These are phyloP conservation scores for Amanita subjunquillea DNA, from an alignment of 768 basidiomycete genomes.

Conservation along the genomic window DNA sequence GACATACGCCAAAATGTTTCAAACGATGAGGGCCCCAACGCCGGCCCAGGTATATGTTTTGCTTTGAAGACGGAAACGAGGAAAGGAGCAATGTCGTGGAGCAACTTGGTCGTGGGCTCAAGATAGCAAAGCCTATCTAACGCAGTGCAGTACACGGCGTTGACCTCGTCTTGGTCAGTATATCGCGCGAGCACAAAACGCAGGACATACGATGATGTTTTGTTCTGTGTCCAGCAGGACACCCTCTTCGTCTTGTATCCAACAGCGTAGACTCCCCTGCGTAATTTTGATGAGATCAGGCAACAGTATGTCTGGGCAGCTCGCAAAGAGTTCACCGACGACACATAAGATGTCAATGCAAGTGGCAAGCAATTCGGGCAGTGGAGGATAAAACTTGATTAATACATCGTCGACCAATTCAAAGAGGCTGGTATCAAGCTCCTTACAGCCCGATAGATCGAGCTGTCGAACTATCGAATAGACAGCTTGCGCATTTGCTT, in stretches of 20 bases:
- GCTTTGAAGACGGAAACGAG: conserved; percentile 38
- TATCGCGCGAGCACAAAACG: not conserved
- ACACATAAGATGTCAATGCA: conserved; percentile 22
- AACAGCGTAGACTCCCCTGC: conserved; percentile 30
- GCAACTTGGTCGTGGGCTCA: conserved; percentile 28
- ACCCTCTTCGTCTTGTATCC: conserved; percentile 40
- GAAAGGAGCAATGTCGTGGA: conserved; percentile 33
- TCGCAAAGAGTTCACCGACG: conserved; percentile 20
- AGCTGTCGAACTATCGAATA: conserved; percentile 14
- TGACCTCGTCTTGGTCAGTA: conserved; percentile 15
- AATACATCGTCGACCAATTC: conserved; percentile 20
- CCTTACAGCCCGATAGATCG: conserved; percentile 9
- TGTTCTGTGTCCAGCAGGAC: conserved; percentile 33
- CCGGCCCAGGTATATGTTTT: conserved; percentile 30
- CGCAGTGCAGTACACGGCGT: conserved; percentile 32
- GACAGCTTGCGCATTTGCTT: conserved; percentile 13
- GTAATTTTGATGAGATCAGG: conserved; percentile 25
- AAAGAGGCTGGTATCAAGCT: conserved; percentile 14
- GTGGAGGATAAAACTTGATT: conserved; percentile 21
- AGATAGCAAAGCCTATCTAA: conserved; percentile 27
- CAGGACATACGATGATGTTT: conserved; percentile 32
- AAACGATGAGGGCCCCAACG: conserved; percentile 43
- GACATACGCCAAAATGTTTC: conserved; percentile 48
- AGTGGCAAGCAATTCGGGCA: conserved; percentile 13
- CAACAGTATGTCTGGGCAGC: conserved; percentile 16